These are phyloP conservation scores for Erysimum cheiri DNA, from an alignment of 441 rosid genomes.

Conservation along the genomic window DNA sequence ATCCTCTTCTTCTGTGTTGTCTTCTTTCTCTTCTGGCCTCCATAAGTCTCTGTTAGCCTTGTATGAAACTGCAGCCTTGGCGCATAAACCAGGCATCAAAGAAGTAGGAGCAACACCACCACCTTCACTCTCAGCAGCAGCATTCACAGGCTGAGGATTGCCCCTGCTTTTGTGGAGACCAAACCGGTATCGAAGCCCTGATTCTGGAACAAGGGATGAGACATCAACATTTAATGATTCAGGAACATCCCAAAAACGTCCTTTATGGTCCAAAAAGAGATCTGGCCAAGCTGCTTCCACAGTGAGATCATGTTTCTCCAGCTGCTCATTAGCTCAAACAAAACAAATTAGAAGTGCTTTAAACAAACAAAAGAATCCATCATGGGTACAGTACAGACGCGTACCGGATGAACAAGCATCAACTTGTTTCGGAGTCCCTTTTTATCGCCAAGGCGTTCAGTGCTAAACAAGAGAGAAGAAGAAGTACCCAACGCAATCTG, in stretches of 20 bases:
- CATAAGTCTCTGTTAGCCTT: constrained; percentile 69
- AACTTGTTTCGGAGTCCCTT: constrained; percentile 62
- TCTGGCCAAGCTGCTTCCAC: constrained; percentile 95
- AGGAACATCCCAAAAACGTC: constrained; percentile 88
- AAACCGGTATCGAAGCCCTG: constrained; percentile 71
- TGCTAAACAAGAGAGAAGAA: constrained; percentile 57
- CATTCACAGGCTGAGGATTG: constrained; percentile 53
- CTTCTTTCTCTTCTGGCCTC: constrained; percentile 57
- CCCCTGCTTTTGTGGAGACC: constrained; percentile 73
- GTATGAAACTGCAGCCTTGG: constrained; percentile 79
- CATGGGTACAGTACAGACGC: constrained; percentile 19
- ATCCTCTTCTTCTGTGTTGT: constrained; percentile 52
- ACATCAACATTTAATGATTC: constrained; percentile 73
- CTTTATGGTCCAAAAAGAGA: constrained; percentile 69
- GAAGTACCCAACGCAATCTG: constrained; percentile 61
- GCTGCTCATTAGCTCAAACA: constrained; percentile 51
- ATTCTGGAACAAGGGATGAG: constrained; percentile 58
- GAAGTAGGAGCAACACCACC: constrained; percentile 57
- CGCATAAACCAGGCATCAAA: constrained; percentile 77
- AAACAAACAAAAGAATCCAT: constrained; percentile 11
- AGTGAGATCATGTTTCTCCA: constrained; percentile 70
- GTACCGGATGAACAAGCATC: constrained; percentile 70
- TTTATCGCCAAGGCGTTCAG: constrained; percentile 66
- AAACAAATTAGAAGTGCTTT: constrained; percentile 6
- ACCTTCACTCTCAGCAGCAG: constrained; percentile 36